These are phyloP conservation scores for Psilocybe tampanensis DNA, from an alignment of 768 basidiomycete genomes.

Conservation along the genomic window DNA sequence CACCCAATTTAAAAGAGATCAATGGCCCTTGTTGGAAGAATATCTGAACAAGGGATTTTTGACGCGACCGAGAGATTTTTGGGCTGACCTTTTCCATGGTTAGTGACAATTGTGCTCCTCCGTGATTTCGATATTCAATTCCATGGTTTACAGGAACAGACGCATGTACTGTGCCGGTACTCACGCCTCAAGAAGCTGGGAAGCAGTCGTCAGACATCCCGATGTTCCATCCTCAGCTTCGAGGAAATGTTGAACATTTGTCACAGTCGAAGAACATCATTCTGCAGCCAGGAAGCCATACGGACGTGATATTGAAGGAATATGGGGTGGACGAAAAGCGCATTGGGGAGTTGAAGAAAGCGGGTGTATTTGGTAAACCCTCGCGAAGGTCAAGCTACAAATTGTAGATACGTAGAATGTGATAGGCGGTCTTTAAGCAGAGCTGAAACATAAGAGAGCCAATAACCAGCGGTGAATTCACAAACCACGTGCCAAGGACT, in stretches of 20 bases:
- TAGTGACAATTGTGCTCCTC: slow-evolving; percentile 17
- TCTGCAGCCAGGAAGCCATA: slow-evolving; percentile 55
- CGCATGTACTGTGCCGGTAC: slow-evolving; percentile 71
- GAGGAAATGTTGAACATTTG: slow-evolving; percentile 4
- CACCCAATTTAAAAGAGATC: slow-evolving; percentile 44
- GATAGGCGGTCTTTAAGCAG: not conserved
- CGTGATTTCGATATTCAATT: not conserved
- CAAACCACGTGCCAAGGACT: not conserved
- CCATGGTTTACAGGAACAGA: slow-evolving; percentile 54
- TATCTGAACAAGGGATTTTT: slow-evolving; percentile 71
- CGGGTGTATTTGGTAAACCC: slow-evolving; percentile 50
- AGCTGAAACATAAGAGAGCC: not conserved
- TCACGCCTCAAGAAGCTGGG: slow-evolving; percentile 64
- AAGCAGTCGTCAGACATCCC: slow-evolving; percentile 46
- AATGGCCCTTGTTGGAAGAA: slow-evolving; percentile 58
- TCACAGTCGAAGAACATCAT: slow-evolving; percentile 15
- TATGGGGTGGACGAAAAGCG: slow-evolving; percentile 49
- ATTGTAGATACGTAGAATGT: slow-evolving; percentile 8
- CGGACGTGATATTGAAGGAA: slow-evolving; percentile 52
- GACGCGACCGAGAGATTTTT: slow-evolving; percentile 62
- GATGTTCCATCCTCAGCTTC: slow-evolving; percentile 52
- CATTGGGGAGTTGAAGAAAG: slow-evolving; percentile 36
- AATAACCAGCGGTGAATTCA: not conserved
- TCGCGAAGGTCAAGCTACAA: slow-evolving; percentile 15
- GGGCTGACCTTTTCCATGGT: slow-evolving; percentile 72